A percentile compares a stretch with the other conserved stretches of the same genome.
These are phyloP conservation scores for Neopestalotiopsis sp. DNA, from an alignment of 2,329 filamentous ascomycete genomes.

Conservation along the genomic window DNA sequence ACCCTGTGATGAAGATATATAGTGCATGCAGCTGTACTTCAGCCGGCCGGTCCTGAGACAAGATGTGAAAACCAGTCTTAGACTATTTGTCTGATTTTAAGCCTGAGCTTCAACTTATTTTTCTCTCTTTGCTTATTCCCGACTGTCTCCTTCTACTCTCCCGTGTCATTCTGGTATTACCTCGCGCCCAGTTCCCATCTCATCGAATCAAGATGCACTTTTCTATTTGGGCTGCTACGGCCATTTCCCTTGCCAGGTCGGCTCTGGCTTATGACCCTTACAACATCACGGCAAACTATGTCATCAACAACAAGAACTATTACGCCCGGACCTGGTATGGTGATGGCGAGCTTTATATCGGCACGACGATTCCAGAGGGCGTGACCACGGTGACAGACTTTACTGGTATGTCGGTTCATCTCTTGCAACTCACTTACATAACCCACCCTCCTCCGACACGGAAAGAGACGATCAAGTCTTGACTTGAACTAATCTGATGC, in stretches of 20 bases:
- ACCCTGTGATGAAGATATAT: neutral
- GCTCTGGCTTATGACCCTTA: conserved; percentile 14
- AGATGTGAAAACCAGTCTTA: neutral
- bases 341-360: conserved; percentile 26
- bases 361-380: conserved; percentile 22
- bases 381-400: conserved; percentile 25
- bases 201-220: conserved; percentile 1
- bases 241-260: neutral
- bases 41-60: neutral
- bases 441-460: too few species aligned
- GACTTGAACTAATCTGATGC: neutral
- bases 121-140: neutral
- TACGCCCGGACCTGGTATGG: conserved; percentile 24
- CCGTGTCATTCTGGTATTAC: neutral
- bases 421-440: neutral
- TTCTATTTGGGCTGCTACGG: neutral
- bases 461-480: too few species aligned
- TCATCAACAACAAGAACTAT: conserved; percentile 12
- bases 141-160: neutral
- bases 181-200: neutral
- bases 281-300: conserved; percentile 21
- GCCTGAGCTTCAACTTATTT: neutral
- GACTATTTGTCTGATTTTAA: neutral
- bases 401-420: conserved; percentile 19
- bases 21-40: neutral